Base-by-base conservation (phyloP, 192 early-diverging fungal genomes). In the Gorgonomyces haynaldii region DNA sequence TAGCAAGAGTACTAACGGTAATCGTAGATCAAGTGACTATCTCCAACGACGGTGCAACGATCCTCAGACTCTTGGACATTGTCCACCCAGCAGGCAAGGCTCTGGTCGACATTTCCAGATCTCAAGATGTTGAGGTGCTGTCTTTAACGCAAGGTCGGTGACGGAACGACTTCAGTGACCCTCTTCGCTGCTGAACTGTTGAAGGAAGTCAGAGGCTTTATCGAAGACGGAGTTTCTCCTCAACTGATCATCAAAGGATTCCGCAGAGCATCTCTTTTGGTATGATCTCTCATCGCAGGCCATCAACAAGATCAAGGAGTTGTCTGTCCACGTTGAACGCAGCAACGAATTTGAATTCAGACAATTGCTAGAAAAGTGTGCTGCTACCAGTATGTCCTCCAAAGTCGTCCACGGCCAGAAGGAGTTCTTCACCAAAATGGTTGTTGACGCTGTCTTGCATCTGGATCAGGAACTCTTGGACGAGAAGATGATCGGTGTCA, bases 41-140 rank as follows among this genome's bases (percentile, higher is more conserved):
- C 56, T 96, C 92, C 21, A 98, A 98, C 64, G 95, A 98, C 67
- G 95, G 95, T 36, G 95, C 95, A 1, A 98, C 95, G 9, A 98
- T 98, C 61, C 84, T 98, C 81, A 88, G 86, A 68, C 71, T 96
- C 37, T 69, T 98, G 49, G 95, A 98, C 58, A 89, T 98, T 53
- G 90, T 95, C 25, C 95, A 98, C 64, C 95, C 95, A 26, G 95
- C 95, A 25, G 95, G 90, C 53, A 95, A 93, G 68, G 91, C 90
- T 1, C 71, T 98, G 30, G 95, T 98, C 17, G 95, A 98, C 62
- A 96, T 98, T 67, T 91, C 91, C 28, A 74, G 92, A 21, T 83
- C 92, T 24, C 95, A 98, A 79, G 95, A 98, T 67, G 95, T 90
- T 1, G 95, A 98, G 76, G n/a, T n/a, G n/a, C 78, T 82, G 31